Percentiles rank a stretch among this genome's conserved stretches.
Conservation (phyloP, 352 stramenopile species). For the Blastocystis sp. region DNA sequence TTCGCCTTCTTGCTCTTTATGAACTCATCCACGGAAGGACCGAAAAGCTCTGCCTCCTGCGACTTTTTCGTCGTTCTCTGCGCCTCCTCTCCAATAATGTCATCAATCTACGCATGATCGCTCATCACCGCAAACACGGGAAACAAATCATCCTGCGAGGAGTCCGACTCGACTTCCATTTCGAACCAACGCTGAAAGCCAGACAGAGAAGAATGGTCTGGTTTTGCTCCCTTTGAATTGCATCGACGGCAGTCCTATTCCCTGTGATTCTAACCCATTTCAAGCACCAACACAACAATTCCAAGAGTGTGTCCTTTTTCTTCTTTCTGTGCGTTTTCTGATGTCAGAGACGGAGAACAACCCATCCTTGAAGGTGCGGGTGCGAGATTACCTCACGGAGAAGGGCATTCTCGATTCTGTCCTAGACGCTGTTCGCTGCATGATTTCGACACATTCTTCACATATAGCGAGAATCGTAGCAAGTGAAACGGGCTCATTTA, state of each 20-base stretch:
- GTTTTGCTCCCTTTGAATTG: no score
- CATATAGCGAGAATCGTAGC: not conserved
- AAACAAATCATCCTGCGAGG: constrained; percentile 56
- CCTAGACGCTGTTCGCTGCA: not conserved
- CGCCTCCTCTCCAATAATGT: constrained; percentile 49
- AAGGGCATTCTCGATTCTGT: not conserved
- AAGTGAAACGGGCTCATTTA: not conserved
- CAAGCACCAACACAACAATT: not conserved
- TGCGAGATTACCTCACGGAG: not conserved
- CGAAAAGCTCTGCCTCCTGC: constrained; percentile 43
- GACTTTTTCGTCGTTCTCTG: not conserved
- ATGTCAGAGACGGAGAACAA: no score
- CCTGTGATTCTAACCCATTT: no score
- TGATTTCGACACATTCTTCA: not conserved
- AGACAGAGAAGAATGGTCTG: no score
- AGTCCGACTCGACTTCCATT: constrained; percentile 59
- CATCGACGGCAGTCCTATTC: no score
- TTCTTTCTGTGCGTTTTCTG: constrained; percentile 57
- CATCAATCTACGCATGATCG: constrained; percentile 26
- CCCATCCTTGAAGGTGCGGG: no score
- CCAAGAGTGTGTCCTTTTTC: constrained; percentile 22
- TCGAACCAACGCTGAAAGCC: no score
- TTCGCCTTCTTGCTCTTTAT: constrained; percentile 25
- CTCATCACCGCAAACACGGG: not conserved
- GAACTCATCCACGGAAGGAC: constrained; percentile 50